These are phyloP conservation scores for Discostella stelligera DNA, from an alignment of 352 stramenopile genomes.

Conservation along the genomic window DNA sequence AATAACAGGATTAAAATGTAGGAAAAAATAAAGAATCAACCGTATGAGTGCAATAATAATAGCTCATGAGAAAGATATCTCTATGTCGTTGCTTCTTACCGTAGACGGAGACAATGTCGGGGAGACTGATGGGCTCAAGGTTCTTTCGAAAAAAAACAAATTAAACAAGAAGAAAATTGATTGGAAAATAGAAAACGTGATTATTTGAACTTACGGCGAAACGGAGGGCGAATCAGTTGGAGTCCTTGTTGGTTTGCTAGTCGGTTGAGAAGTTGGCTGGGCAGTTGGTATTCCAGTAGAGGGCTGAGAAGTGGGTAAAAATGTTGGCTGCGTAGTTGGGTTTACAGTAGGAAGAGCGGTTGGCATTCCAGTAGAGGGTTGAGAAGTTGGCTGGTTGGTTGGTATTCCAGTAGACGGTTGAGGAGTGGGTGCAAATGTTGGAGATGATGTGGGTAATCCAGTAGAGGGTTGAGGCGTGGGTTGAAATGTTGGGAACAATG, in stretches of 20 bases:
- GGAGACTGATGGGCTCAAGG: not conserved
- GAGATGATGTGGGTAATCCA: not conserved
- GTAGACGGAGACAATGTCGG: not conserved
- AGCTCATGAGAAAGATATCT: not conserved
- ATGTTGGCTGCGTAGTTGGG: not conserved
- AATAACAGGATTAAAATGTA: not conserved
- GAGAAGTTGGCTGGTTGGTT: not conserved
- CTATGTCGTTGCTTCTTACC: not conserved
- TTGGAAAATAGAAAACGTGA: not conserved
- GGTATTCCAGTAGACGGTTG: not conserved
- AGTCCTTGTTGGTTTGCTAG: not conserved
- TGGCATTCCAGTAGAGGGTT: not conserved
- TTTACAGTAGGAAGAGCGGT: not conserved
- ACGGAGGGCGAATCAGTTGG: not conserved
- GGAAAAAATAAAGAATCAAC: not conserved
- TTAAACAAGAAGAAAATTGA: not conserved
- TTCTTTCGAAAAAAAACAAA: not conserved
- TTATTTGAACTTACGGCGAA: not conserved
- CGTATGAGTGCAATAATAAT: not conserved
- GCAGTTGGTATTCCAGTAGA: not conserved
- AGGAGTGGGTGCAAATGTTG: not conserved
- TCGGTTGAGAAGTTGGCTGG: not conserved
- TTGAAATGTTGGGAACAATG: not conserved
- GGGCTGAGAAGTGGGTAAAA: not conserved
- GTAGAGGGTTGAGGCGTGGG: not conserved